phyloP scores from a whole-genome alignment of 2,329 filamentous ascomycete genomes.

The Aotearoamyces nothofagi region DNA sequence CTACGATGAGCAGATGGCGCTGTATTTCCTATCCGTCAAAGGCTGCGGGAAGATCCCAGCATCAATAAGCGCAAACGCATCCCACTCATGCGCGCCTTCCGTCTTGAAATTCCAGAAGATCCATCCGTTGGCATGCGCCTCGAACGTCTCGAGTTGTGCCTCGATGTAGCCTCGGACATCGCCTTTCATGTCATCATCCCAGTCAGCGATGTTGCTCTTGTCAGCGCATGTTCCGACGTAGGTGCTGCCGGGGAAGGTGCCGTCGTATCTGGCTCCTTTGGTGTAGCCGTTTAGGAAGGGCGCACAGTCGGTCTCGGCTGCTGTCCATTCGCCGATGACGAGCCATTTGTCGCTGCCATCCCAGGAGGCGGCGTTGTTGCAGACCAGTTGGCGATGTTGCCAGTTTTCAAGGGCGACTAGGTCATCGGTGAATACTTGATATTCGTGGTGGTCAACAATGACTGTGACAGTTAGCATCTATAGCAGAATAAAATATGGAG shows the following conservation, averaged over 20 bases:
- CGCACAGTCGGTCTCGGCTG: constrained; percentile 47
- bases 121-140: constrained; percentile 34
- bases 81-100: constrained; percentile 35
- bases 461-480: constrained; percentile 26
- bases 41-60: constrained; percentile 34
- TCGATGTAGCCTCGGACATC: constrained; percentile 35
- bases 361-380: constrained; percentile 19
- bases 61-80: constrained; percentile 31
- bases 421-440: constrained; percentile 42
- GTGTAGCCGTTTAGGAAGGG: constrained; percentile 37
- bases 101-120: constrained; percentile 46
- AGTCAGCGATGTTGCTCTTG: constrained; percentile 31
- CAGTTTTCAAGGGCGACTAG: constrained; percentile 32
- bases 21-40: too few relatives aligned
- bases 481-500: constrained; percentile 31
- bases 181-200: constrained; percentile 25
- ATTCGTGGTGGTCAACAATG: constrained; percentile 52
- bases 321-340: constrained; percentile 54
- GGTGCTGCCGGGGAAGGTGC: constrained; percentile 29
- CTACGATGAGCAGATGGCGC: too few relatives aligned
- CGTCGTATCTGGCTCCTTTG: constrained; percentile 41
- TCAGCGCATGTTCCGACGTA: constrained; percentile 37
- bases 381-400: constrained; percentile 28
- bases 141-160: constrained; percentile 35
- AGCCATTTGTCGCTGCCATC: constrained; percentile 40